Evolutionary conservation across 2,329 filamentous ascomycete species (phyloP), one percentile per base, ranked within the genome.

Genomic region (Trichoderma guizhouense): DNA sequence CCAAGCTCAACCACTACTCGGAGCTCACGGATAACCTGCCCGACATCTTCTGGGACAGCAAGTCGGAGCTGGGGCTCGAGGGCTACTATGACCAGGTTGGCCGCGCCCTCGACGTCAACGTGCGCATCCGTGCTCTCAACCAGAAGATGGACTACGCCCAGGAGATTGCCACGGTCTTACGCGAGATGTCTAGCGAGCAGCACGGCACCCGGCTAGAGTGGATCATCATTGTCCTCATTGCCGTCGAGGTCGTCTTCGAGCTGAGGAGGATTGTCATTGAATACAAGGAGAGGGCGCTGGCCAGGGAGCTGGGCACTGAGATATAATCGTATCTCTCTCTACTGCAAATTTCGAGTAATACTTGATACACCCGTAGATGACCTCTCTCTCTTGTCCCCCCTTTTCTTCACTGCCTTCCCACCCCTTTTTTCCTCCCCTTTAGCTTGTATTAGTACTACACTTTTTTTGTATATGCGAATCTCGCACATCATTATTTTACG

Each of bases 131-230:
- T 77, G 91, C 93, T 21, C 83, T 98, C 76, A 99, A 99, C 80
- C 93, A 97, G 83, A 97, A 97, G 84, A 97, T 99, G 89, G 95
- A 97, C 78, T 98, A 99, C 80, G 96, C 95, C 1, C 93, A 96
- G 78, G 95, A 98, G 81, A 98, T 98, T 80, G 94, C 96, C 7
- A 93, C 87, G 67, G 95, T 98, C 18, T 83, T 98, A 73, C 87
- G 96, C 72, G 94, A 98, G 81, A 91, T 95, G 79, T 86, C 97
- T 70, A 97, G 93, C 79, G 95, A 98, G 84, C 94, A 93, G 80
- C 94, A 98, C 79, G 92, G 93, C 18, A 89, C 95, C 34, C 87
- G 93, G 70, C 86, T 99, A 12, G 96, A 98, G 83, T 95, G 93
- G 92, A 97, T 97, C 77, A 98, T 99, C 79, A 98, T 99, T 77